A percentile compares a stretch with the other conserved stretches of the same genome.
These are phyloP conservation scores for Xylaria polymorpha DNA, from an alignment of 2,329 filamentous ascomycete genomes.

Conservation along the genomic window DNA sequence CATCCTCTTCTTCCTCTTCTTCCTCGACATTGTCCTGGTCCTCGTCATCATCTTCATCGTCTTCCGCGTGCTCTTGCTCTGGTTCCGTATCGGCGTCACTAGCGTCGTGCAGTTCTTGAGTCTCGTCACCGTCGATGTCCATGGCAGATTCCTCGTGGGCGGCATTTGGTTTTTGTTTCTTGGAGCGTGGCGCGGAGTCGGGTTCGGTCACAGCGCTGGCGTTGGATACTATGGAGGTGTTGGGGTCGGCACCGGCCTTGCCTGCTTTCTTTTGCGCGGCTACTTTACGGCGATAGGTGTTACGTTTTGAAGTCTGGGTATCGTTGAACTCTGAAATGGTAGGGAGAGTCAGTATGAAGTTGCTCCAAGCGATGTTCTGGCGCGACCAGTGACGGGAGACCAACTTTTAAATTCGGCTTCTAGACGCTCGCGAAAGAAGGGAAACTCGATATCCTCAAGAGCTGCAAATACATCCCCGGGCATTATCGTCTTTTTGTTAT, in stretches of 20 bases:
- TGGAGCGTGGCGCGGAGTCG: slow-evolving; percentile 48
- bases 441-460: slow-evolving; percentile 80
- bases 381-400: slow-evolving; percentile 43
- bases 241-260: slow-evolving; percentile 48
- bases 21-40: slow-evolving; percentile 66
- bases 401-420: slow-evolving; percentile 83
- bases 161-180: slow-evolving; percentile 55
- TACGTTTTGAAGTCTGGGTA: slow-evolving; percentile 79
- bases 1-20: slow-evolving; percentile 58
- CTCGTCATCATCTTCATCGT: slow-evolving; percentile 64
- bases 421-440: slow-evolving; percentile 74
- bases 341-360: slow-evolving; percentile 10
- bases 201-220: slow-evolving; percentile 39
- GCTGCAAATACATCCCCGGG: slow-evolving; percentile 81
- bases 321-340: slow-evolving; percentile 72
- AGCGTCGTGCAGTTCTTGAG: slow-evolving; percentile 52
- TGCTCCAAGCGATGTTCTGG: not conserved
- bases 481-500: slow-evolving; percentile 82
- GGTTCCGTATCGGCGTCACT: slow-evolving; percentile 56
- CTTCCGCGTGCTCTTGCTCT: slow-evolving; percentile 62
- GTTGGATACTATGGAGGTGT: slow-evolving; percentile 49
- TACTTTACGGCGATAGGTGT: slow-evolving; percentile 76
- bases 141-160: slow-evolving; percentile 57
- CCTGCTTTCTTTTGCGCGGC: slow-evolving; percentile 69
- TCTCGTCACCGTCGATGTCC: slow-evolving; percentile 55